Conservation (phyloP, 352 stramenopile genomes). For the Pythium aphanidermatum region DNA sequence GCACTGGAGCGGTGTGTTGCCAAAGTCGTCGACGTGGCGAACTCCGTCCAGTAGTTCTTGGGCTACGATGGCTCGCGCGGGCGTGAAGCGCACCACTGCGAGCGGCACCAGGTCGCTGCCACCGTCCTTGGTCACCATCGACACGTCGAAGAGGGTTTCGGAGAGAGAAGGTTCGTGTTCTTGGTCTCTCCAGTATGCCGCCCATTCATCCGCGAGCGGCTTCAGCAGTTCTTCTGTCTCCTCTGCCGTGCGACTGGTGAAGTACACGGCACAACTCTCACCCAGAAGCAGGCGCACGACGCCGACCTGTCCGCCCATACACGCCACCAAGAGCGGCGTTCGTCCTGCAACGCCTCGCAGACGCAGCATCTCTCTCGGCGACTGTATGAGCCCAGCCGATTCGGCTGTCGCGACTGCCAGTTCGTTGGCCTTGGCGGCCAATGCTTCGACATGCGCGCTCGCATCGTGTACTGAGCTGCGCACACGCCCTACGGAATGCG, state of each 20-base stretch:
- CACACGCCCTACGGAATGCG: too few relatives aligned
- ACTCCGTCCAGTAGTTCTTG: slow-evolving; percentile 43
- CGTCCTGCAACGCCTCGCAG: slow-evolving; percentile 42
- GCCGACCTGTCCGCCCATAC: slow-evolving; percentile 53
- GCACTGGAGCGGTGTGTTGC: slow-evolving; percentile 73
- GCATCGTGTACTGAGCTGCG: not conserved
- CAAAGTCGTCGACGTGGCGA: slow-evolving; percentile 64
- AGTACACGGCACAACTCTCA: slow-evolving; percentile 52
- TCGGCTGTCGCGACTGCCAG: slow-evolving; percentile 1
- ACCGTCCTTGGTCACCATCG: slow-evolving; percentile 39
- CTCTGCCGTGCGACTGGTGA: slow-evolving; percentile 41
- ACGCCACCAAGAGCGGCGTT: slow-evolving; percentile 59
- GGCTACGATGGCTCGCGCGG: slow-evolving; percentile 25
- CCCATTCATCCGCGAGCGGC: slow-evolving; percentile 26
- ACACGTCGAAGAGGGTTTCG: slow-evolving; percentile 30
- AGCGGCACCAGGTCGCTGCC: slow-evolving; percentile 32
- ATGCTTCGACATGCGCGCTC: not conserved
- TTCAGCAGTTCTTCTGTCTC: slow-evolving; percentile 39
- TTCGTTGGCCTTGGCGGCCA: not conserved
- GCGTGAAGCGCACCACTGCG: slow-evolving; percentile 40
- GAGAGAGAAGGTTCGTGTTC: not conserved
- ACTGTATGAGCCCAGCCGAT: slow-evolving; percentile 1
- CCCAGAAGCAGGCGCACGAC: slow-evolving; percentile 63
- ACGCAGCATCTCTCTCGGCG: slow-evolving; percentile 22
- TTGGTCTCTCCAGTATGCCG: slow-evolving; percentile 1